phyloP scores from a whole-genome alignment of 208 protist species.

The Naegleria fowleri region DNA sequence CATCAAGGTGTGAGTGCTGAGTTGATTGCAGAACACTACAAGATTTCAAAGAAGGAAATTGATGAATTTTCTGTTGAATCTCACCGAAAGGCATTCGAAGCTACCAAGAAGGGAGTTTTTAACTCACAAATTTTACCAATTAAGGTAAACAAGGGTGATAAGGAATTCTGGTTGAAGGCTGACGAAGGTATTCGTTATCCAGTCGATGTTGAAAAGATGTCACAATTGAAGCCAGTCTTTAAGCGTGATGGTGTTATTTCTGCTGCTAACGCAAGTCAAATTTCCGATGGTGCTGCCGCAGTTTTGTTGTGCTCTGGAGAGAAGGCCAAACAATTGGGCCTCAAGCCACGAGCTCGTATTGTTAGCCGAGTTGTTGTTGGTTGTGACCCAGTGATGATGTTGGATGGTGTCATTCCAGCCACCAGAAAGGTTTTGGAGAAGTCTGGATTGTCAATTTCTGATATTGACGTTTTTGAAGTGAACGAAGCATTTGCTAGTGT shows the following conservation, averaged over 20 bases:
- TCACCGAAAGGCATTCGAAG: constrained; percentile 42
- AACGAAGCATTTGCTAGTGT: constrained; percentile 58
- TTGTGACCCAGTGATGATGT: constrained; percentile 50
- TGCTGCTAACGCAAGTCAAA: constrained; percentile 1
- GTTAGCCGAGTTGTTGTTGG: constrained; percentile 35
- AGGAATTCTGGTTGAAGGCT: neutral
- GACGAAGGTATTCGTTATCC: constrained; percentile 23
- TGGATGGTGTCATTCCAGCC: constrained; percentile 34
- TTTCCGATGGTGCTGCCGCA: constrained; percentile 19
- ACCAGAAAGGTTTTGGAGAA: constrained; percentile 35
- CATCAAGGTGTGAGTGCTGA: constrained; percentile 49
- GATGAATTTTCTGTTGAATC: constrained; percentile 47
- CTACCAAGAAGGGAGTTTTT: constrained; percentile 42
- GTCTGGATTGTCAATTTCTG: constrained; percentile 39
- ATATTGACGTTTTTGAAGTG: constrained; percentile 52
- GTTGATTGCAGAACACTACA: constrained; percentile 54
- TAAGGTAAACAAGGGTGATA: constrained; percentile 29
- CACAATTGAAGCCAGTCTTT: neutral
- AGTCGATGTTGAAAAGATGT: neutral
- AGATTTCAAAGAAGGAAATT: constrained; percentile 43
- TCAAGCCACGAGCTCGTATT: constrained; percentile 49
- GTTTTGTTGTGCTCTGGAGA: constrained; percentile 32
- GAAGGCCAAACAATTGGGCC: constrained; percentile 39
- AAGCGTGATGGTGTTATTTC: neutral
- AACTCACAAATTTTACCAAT: constrained; percentile 50